Percentiles rank a stretch among this genome's conserved stretches.
These are phyloP conservation scores for Decorospora gaudefroyi DNA, from an alignment of 2,329 filamentous ascomycete species.

Conservation along the genomic window DNA sequence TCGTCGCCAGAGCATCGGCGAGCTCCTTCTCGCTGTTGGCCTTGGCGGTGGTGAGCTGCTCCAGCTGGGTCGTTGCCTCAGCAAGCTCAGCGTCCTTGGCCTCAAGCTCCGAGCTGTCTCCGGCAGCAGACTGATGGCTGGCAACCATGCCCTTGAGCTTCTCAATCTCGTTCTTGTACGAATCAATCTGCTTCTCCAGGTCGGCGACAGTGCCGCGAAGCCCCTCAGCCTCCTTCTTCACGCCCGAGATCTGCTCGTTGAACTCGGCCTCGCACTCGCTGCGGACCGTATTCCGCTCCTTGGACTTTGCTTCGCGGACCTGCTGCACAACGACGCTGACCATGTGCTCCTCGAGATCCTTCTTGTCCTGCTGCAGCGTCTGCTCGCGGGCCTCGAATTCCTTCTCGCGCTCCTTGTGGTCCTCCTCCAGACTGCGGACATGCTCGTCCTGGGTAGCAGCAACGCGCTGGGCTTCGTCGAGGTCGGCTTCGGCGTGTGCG, in stretches of 20 bases:
- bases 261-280: slow-evolving; percentile 45
- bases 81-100: slow-evolving; percentile 36
- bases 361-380: slow-evolving; percentile 45
- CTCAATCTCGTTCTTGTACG: slow-evolving; percentile 37
- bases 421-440: slow-evolving; percentile 39
- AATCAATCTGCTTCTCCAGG: slow-evolving; percentile 35
- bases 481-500: slow-evolving; percentile 35
- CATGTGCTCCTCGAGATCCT: slow-evolving; percentile 50
- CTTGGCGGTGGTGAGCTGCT: slow-evolving; percentile 21
- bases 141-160: slow-evolving; percentile 35
- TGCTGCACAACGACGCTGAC: slow-evolving; percentile 50
- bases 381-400: slow-evolving; percentile 39
- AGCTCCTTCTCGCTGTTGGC: slow-evolving; percentile 23
- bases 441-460: slow-evolving; percentile 37
- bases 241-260: slow-evolving; percentile 31
- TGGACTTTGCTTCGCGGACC: slow-evolving; percentile 47
- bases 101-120: slow-evolving; percentile 32
- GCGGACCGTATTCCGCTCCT: slow-evolving; percentile 44
- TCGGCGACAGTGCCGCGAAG: slow-evolving; percentile 24
- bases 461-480: slow-evolving; percentile 42
- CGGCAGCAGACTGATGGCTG: slow-evolving; percentile 24
- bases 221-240: slow-evolving; percentile 24
- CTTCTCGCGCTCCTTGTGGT: slow-evolving; percentile 40
- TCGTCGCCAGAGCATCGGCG: slow-evolving; percentile 25
- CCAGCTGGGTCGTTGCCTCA: slow-evolving; percentile 26